A percentile compares a stretch with the other conserved stretches of the same genome.
These are phyloP conservation scores for Kwoniella sp. DNA, from an alignment of 768 basidiomycete genomes.

Conservation along the genomic window DNA sequence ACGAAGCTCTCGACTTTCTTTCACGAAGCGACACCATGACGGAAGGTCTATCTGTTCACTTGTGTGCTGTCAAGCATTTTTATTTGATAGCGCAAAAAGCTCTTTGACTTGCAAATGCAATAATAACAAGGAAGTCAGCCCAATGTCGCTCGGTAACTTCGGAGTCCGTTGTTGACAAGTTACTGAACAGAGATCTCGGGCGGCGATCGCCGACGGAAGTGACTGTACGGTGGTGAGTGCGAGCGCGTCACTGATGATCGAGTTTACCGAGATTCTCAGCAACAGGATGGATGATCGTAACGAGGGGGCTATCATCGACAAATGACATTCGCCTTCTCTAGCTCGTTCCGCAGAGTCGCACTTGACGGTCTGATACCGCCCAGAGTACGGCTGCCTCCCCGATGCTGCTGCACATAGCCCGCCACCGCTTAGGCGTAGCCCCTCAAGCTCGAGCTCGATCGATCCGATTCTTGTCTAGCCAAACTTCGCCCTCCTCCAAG, in stretches of 20 bases:
- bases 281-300: too few species aligned
- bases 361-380: too few species aligned
- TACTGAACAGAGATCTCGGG: not conserved
- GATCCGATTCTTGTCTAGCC: constrained; percentile 8
- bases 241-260: not conserved
- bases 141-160: too few species aligned
- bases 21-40: constrained; percentile 25
- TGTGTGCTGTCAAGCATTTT: too few species aligned
- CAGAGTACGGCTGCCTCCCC: not conserved
- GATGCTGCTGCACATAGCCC: not conserved
- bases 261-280: constrained; percentile 1
- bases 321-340: too few species aligned
- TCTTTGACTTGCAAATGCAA: too few species aligned
- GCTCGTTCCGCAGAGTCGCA: too few species aligned
- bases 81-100: too few species aligned
- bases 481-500: constrained; percentile 39
- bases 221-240: not conserved
- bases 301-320: not conserved
- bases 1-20: constrained; percentile 27
- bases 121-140: too few species aligned
- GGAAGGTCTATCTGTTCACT: not conserved
- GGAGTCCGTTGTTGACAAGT: constrained; percentile 1
- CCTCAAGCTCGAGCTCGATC: not conserved
- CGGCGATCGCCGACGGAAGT: constrained; percentile 4
- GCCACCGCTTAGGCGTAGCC: not conserved